Conservation (phyloP, 805 yeast species). For the Schwanniomyces vanrijiae region DNA sequence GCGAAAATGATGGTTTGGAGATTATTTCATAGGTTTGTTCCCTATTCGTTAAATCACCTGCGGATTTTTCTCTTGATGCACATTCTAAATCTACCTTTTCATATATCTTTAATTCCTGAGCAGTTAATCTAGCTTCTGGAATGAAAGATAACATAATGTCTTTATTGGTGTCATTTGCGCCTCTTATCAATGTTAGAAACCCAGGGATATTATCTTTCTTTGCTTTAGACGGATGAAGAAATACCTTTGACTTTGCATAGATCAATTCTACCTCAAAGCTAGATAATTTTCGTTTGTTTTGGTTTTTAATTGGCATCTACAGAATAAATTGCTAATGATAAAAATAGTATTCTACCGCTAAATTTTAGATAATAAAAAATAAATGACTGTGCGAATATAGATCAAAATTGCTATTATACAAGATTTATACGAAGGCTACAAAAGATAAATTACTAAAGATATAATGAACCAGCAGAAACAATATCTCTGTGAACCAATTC, state of each 20-base stretch:
- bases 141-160: slow-evolving; percentile 68
- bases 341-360: not conserved
- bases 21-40: slow-evolving; percentile 27
- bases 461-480: slow-evolving; percentile 94
- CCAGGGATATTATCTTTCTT: slow-evolving; percentile 81
- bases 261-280: slow-evolving; percentile 45
- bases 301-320: slow-evolving; percentile 3
- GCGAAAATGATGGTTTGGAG: slow-evolving; percentile 50
- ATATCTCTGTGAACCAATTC: slow-evolving; percentile 92
- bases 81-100: slow-evolving; percentile 47
- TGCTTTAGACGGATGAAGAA: slow-evolving; percentile 76
- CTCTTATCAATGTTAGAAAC: slow-evolving; percentile 62
- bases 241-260: slow-evolving; percentile 68
- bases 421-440: not conserved
- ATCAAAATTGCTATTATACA: not conserved
- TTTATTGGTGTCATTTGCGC: slow-evolving; percentile 47
- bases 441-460: slow-evolving; percentile 39
- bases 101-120: slow-evolving; percentile 46
- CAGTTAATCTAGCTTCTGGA: slow-evolving; percentile 53
- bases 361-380: not conserved
- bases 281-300: slow-evolving; percentile 2
- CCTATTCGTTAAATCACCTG: not conserved
- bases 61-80: not conserved
- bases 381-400: not conserved
- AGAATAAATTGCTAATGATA: not conserved